These are phyloP conservation scores for Hypoxylon subgilvum DNA, from an alignment of 495 filamentous ascomycete genomes.

Conservation along the genomic window DNA sequence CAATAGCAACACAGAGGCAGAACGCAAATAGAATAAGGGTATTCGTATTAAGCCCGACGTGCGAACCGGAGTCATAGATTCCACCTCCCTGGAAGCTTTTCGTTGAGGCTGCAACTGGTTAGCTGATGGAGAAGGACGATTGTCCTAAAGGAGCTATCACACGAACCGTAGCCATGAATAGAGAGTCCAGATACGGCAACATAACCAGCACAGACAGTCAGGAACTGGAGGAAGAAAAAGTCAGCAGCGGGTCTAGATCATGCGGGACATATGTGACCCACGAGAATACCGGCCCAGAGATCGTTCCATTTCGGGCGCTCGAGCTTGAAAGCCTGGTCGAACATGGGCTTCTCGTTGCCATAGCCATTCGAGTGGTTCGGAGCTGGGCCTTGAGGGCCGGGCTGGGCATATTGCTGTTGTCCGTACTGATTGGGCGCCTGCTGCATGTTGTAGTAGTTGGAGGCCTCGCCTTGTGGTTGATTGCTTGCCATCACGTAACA, in stretches of 20 bases:
- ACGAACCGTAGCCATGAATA: constrained; percentile 73
- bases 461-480: constrained; percentile 33
- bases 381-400: constrained; percentile 19
- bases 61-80: constrained; percentile 72
- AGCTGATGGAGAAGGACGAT: background rate
- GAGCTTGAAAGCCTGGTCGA: constrained; percentile 80
- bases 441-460: constrained; percentile 31
- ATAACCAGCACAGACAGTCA: constrained; percentile 76
- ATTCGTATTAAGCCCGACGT: constrained; percentile 77
- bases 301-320: constrained; percentile 87
- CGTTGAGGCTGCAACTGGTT: constrained; percentile 47
- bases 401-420: constrained; percentile 23
- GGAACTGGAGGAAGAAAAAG: constrained; percentile 57
- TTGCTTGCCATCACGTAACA: constrained; percentile 27
- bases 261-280: constrained; percentile 42
- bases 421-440: constrained; percentile 19
- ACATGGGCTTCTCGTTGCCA: constrained; percentile 60
- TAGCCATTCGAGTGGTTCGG: constrained; percentile 24
- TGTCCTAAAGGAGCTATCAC: background rate
- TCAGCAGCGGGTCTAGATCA: background rate
- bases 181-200: constrained; percentile 76
- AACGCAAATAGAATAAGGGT: constrained; percentile 85
- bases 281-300: constrained; percentile 81
- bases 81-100: constrained; percentile 73
- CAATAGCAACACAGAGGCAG: constrained; percentile 71